Base-by-base conservation (phyloP, 768 basidiomycete genomes). In the Hypsizygus marmoreus region DNA sequence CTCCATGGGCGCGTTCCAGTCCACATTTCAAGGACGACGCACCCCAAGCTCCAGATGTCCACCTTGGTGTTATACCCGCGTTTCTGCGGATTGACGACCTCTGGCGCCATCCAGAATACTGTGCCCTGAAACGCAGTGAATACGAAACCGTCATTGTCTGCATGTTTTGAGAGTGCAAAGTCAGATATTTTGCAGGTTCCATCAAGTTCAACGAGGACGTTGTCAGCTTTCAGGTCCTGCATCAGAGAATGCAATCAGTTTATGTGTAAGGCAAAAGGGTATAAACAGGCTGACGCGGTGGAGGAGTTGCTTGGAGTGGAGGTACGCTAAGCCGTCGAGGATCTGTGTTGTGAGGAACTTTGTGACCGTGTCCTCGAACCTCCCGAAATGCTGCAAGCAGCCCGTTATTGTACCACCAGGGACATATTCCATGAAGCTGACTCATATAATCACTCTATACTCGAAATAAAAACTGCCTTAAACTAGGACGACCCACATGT, bases 101-200 rank as follows among this genome's bases (percentile, higher is more conserved):
- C 95, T 0, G 94, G 95, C 7, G 94, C 95, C 95, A 97, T 97
- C 95, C 95, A 98, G 64, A 95, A 97, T 20, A 97, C 87, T 13
- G 93, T 94, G 20, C 95, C 95, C 65, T 93, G 91, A 87, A 97
- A 91, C n/a, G 90, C 88, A 2, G 93, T 95, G 52, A 80, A 84
- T 39, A 88, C 88, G 11, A 80, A 84, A 53, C 80, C 80, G 38
- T 82, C 82, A 43, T 94, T 89, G 50, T 88, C 89, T 49, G 83
- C 91, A 47, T 88, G 80, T 68, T 95, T 97, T 13, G 92, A 94
- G 46, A 97, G 95, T 31, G 95, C 95, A 60, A 97, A 97, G 67
- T 97, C 94, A 4, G 91, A 94, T 43, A 99, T 98, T 69, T 97
- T 97, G 79, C 94, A 95, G 26, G 86, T 71, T 0, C 95, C 95